Evolutionary conservation across 768 basidiomycete genomes (phyloP), one percentile per base, ranked within the genome.

Genomic region (Boletus rex-veris): DNA sequence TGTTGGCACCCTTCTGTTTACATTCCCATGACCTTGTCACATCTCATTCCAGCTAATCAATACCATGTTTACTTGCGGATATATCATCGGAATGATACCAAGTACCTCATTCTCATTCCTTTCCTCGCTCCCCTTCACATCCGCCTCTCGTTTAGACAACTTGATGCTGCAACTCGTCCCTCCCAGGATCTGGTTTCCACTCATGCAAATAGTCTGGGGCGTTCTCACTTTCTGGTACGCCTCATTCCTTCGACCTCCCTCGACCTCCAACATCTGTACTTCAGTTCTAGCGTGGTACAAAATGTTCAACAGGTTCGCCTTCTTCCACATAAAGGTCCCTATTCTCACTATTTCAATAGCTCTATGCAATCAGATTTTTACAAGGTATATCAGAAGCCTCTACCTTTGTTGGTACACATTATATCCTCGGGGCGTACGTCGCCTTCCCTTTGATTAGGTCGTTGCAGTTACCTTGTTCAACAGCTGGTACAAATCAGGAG

Each of bases 331-430:
- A 3, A 40, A 3, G 18, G 18, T 19, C 10, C 18, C 6, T 30
- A 3, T 44, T 15, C 26, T 36, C 26, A 53, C 41, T 41, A 10
- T 44, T 40, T 52, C 50, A 48, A 10, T 48, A 85, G 84, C 71
- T 89, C 47, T 86, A 83, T 65, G 83, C 75, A 28, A 85, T 89
- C 55, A 78, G 86, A 9, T 88, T 90, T 64, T 78, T 88, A 50
- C 86, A 87, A 67, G 88, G 84, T 21, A 73, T 88, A 52, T 80
- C 82, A 7, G 88, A 90, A 67, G 80, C 86, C 0, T 87, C 86
- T 8, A 90, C 86, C 2, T 90, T 90, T 65, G 85, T 85, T 26
- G 88, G 88, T 35, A 83, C 84, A 15, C 85, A 86, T 58, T 86
- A 85, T 61, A 74, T 88, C 57, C 80, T 88, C 16, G 85, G 87